Evolutionary conservation across 129 eudicot species (phyloP), one percentile per base, ranked within the genome.

Genomic region (Flaveria bidentis): DNA sequence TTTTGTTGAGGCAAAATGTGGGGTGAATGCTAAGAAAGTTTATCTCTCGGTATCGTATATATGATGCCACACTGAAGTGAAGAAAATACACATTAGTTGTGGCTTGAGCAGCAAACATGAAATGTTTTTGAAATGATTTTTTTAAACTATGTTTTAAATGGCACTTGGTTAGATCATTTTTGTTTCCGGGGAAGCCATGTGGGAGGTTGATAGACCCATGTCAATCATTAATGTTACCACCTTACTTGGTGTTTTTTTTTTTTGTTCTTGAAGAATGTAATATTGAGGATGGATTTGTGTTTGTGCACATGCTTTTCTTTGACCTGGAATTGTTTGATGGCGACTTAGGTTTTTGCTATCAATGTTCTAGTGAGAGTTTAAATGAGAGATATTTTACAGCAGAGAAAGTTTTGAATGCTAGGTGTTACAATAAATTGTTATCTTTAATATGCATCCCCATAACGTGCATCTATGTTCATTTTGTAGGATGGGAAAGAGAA

Each of bases 401-500:
- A 14, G 25, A 45, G 55, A 1, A 41, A 41, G 13, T 69, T 68
- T 10, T 44, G 69, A 69, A 45, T 11, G 30, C 42, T 57, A 2
- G 70, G 28, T 33, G 70, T 67, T 36, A 41, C 14, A 41, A 41
- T 15, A 25, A 11, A 2, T 11, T 7, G 13, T n/a, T 74, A 16
- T 75, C 1, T 2, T 63, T 47, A 44, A 3, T 3, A 5, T 41
- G 51, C 2, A 30, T 42, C 13, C 33, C 2, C 4, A 18, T 73
- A 67, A 80, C 64, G 55, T 66, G 50, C 45, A 66, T 62, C 12
- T 67, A n/a, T 47, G 23, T 18, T 73, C 28, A 44, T 71, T 75
- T 66, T 67, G 69, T 73, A 93, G 98, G 98, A 81, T 78, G 91
- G 99, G 97, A 52, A 94, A 94, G 96, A 83, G 96, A 72, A 90